Base-by-base conservation (phyloP, 202 grass and related monocot genomes). In the Zoysia matrella region DNA sequence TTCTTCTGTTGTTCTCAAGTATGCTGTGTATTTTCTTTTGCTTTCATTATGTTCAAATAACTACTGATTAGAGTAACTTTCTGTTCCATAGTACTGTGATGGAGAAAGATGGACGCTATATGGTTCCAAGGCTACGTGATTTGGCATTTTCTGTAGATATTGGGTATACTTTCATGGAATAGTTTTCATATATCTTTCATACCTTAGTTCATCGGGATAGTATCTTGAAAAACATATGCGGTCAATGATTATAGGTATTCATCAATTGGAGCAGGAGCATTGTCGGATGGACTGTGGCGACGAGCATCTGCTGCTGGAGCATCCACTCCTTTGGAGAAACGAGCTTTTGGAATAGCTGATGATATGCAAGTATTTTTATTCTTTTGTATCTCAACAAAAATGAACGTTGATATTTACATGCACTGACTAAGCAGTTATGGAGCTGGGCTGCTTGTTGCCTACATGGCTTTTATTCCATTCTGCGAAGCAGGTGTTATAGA, bases 101-200 rank as follows among this genome's bases (percentile, higher is more conserved):
- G 52, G 95, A 97, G 53, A 94, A 87, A 86, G 85, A 97, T 83
- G 95, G 36, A 22, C 43, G 49, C 48, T 87, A 92, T 84, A 69
- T 98, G 40, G 54, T 98, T 81, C 88, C 95, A 51, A 80, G 67
- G 39, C 91, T 94, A 52, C 88, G 86, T 18, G 95, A 98, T 85
- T 83, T 98, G 71, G 92, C 95, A 13, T 98, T 98, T 88, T 92
- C 95, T 82, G 92, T 98, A 84, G 92, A 98, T 91, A 86, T 94
- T 67, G 87, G 88, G 95, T 98, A 88, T 79, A 64, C 22, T 71
- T 2, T 58, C 4, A 61, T 36, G 18, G 58, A 36, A 61, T 36
- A 9, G 1, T 41, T 41, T 64, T 67, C 22, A 30, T 30, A 75
- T 45, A 56, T 39, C 53, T 52, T 58, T 67, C n/a, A 52, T 63